Conservation (phyloP, 108 stramenopile genomes). For the Fistulifera pelliculosa region DNA sequence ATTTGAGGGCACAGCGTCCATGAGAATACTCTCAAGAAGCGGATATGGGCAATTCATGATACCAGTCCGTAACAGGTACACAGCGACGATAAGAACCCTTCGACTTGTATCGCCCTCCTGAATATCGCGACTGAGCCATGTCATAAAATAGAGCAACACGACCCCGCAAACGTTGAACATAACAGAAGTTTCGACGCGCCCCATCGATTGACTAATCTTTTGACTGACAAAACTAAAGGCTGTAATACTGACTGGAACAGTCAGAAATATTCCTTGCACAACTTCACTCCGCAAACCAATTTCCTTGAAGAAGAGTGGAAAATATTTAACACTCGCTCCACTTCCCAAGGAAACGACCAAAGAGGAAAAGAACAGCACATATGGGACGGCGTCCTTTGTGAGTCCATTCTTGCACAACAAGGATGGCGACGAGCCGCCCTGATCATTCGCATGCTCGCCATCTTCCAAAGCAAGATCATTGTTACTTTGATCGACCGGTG, state of each 20-base stretch:
- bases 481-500: conserved; percentile 6
- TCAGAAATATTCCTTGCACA: conserved; percentile 47
- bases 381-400: conserved; percentile 20
- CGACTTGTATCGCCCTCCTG: conserved; percentile 1
- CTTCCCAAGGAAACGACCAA: conserved; percentile 44
- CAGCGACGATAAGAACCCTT: not conserved
- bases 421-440: not conserved
- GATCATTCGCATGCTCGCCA: not conserved
- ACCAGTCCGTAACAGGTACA: conserved; percentile 50
- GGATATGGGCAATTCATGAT: conserved; percentile 50
- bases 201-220: conserved; percentile 9
- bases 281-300: conserved; percentile 45
- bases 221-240: conserved; percentile 7
- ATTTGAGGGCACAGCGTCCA: conserved; percentile 56
- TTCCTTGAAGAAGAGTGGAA: conserved; percentile 75
- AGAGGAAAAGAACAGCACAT: conserved; percentile 33
- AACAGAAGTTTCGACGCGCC: conserved; percentile 42
- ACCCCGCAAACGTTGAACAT: conserved; percentile 25
- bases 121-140: conserved; percentile 8
- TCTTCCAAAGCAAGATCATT: not conserved
- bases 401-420: not conserved
- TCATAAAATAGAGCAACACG: conserved; percentile 34
- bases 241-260: conserved; percentile 16
- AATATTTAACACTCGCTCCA: conserved; percentile 80
- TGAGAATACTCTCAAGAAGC: conserved; percentile 43